Conservation (phyloP, 2,329 filamentous ascomycete species). For the Botrytis fragariae region DNA sequence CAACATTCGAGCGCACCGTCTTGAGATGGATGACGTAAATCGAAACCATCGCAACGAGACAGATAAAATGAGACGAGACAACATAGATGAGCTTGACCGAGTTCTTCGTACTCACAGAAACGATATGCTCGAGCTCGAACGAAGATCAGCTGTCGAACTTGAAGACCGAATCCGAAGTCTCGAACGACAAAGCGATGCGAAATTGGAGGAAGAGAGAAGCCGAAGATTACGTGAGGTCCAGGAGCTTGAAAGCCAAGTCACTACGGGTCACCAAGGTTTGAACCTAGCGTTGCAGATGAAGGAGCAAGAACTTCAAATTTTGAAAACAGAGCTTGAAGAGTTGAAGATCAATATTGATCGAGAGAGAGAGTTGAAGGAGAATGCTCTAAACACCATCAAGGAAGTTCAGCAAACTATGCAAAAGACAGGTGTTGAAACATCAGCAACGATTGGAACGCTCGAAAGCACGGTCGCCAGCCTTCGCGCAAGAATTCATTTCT, state of each 20-base stretch:
- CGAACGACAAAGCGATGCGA: slow-evolving; percentile 39
- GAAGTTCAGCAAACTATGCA: slow-evolving; percentile 41
- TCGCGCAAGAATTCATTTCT: slow-evolving; percentile 79
- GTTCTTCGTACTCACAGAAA: slow-evolving; percentile 63
- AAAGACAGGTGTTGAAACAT: slow-evolving; percentile 55
- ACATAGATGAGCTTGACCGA: slow-evolving; percentile 55
- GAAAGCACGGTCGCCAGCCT: slow-evolving; percentile 75
- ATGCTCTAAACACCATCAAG: slow-evolving; percentile 48
- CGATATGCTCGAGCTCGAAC: slow-evolving; percentile 63
- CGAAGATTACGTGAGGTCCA: slow-evolving; percentile 61
- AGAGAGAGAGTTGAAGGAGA: slow-evolving; percentile 52
- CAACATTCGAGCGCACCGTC: slow-evolving; percentile 48
- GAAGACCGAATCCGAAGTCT: slow-evolving; percentile 36
- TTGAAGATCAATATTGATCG: slow-evolving; percentile 54
- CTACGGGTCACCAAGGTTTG: slow-evolving; percentile 45
- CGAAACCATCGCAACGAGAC: slow-evolving; percentile 55
- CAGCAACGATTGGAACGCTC: slow-evolving; percentile 61
- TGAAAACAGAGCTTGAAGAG: slow-evolving; percentile 47
- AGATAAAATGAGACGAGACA: slow-evolving; percentile 51
- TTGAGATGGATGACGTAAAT: slow-evolving; percentile 53
- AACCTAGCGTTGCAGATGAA: slow-evolving; percentile 41
- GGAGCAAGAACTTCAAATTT: slow-evolving; percentile 53
- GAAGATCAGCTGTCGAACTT: slow-evolving; percentile 53
- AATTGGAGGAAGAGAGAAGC: slow-evolving; percentile 63
- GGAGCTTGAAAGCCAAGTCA: slow-evolving; percentile 56